Conservation (phyloP, 768 basidiomycete genomes). For the Pleurotus tuber-regium region DNA sequence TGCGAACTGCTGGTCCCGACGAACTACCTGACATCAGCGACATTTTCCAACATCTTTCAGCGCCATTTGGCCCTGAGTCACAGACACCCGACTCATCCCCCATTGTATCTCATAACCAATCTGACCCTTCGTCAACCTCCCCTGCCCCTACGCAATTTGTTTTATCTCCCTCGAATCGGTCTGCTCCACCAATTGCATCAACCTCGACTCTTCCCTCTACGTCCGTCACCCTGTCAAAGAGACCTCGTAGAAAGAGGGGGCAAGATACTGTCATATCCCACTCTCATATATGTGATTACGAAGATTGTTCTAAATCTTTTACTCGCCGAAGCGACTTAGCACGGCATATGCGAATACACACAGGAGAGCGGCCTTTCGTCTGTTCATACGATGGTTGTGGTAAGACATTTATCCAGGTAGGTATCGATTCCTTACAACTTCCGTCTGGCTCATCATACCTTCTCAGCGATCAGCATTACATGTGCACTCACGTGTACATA, state of each 20-base stretch:
- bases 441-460: conserved; percentile 15
- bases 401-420: conserved; percentile 91
- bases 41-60: conserved; percentile 70
- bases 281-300: conserved; percentile 65
- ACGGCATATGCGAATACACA: conserved; percentile 87
- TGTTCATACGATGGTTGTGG: conserved; percentile 74
- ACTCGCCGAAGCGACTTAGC: conserved; percentile 80
- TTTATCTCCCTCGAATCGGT: conserved; percentile 37
- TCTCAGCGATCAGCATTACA: conserved; percentile 82
- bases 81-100: conserved; percentile 48
- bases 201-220: conserved; percentile 40
- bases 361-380: conserved; percentile 83
- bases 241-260: conserved; percentile 14
- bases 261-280: conserved; percentile 21
- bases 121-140: conserved; percentile 21
- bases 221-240: conserved; percentile 27
- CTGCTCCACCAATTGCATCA: conserved; percentile 46
- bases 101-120: conserved; percentile 42
- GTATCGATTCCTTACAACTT: conserved; percentile 1
- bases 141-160: conserved; percentile 22
- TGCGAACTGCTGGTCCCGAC: conserved; percentile 47
- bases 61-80: conserved; percentile 62
- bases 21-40: conserved; percentile 75
- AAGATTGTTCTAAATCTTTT: conserved; percentile 78
- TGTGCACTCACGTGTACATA: conserved; percentile 87